These are phyloP conservation scores for Dothistroma septosporum DNA, from an alignment of 2,329 filamentous ascomycete genomes.

Conservation along the genomic window DNA sequence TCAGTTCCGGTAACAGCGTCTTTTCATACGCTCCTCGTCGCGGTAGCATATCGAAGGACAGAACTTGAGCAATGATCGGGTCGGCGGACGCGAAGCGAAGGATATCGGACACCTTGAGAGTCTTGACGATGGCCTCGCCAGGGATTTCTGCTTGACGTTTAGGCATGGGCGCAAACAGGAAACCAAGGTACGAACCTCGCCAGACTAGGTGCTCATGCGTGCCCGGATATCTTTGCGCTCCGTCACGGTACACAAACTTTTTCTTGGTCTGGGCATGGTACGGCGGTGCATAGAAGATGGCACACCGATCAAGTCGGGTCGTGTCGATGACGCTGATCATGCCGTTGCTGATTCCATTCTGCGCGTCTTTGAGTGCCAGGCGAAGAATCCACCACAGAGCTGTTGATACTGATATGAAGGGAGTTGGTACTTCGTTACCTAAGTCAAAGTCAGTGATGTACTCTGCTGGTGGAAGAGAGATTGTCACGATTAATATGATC, in stretches of 20 bases:
- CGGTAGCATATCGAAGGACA: neutral
- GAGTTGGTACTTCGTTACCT: neutral
- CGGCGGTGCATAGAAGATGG: constrained; percentile 9
- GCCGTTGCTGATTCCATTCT: neutral
- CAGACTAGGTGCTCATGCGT: constrained; percentile 17
- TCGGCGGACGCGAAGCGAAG: neutral
- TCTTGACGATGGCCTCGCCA: constrained; percentile 12
- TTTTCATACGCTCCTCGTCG: neutral
- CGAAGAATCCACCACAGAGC: constrained; percentile 13
- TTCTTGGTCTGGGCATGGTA: constrained; percentile 9
- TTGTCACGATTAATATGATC: too few relatives aligned
- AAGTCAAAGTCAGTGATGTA: neutral
- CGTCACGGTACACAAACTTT: neutral
- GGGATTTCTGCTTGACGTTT: constrained; percentile 15
- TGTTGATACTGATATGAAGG: constrained; percentile 17
- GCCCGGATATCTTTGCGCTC: constrained; percentile 11
- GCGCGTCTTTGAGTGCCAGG: constrained; percentile 9
- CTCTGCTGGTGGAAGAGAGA: too few relatives aligned
- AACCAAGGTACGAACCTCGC: neutral
- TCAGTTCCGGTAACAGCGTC: neutral
- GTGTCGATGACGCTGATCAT: constrained; percentile 17
- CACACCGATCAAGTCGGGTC: neutral
- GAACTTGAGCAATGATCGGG: neutral
- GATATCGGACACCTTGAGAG: constrained; percentile 14
- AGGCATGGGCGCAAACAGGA: neutral